Evolutionary conservation across 495 filamentous ascomycete species (phyloP).

Genomic region (Tuber calosporum): DNA sequence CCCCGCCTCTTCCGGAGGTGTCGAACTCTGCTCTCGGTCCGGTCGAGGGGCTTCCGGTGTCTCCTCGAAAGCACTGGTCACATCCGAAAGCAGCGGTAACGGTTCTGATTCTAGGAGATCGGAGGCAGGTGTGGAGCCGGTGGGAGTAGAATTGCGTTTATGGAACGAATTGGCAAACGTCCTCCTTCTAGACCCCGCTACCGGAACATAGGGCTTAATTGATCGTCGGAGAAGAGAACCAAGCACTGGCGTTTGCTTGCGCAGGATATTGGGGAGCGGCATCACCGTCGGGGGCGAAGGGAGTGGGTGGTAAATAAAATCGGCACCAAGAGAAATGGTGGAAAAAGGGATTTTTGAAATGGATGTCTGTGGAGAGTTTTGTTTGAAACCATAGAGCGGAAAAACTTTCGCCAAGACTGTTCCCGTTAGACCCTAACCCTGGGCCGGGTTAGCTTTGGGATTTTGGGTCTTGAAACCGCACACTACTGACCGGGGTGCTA

Average conservation of each 20-base stretch:
- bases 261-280: conserved; percentile 26
- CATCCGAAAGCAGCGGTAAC: neutral
- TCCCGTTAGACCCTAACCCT: neutral
- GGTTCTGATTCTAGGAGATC: neutral
- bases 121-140: neutral
- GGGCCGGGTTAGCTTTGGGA: neutral
- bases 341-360: conserved; percentile 22
- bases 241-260: conserved; percentile 15
- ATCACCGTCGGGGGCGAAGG: conserved; percentile 13
- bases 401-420: neutral
- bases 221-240: conserved; percentile 25
- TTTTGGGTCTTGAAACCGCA: neutral
- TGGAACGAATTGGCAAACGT: conserved; percentile 9
- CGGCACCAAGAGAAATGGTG: neutral
- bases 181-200: conserved; percentile 9
- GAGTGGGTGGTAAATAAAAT: neutral
- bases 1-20: neutral
- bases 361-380: conserved; percentile 6
- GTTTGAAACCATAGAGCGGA: conserved; percentile 3
- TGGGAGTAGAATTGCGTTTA: neutral
- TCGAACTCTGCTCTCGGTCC: neutral
- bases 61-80: neutral
- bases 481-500: neutral
- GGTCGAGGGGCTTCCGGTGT: neutral
- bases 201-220: conserved; percentile 15